These are phyloP conservation scores for Rozella allomycis DNA, from an alignment of 371 early-diverging fungal species.

Conservation along the genomic window DNA sequence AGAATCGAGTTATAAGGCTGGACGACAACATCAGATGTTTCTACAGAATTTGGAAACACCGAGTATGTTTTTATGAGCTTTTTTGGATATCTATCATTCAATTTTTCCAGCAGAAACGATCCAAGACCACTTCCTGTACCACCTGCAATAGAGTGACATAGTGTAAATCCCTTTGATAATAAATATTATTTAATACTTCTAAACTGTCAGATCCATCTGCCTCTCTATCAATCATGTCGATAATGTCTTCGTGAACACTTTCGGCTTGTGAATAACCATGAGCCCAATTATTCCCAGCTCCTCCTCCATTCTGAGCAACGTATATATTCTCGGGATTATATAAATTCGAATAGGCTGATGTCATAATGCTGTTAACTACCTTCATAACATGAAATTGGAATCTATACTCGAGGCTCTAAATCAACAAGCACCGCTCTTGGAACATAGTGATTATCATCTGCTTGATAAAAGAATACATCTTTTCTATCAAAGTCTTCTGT, in stretches of 20 bases:
- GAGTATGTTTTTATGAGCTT: slow-evolving; percentile 94
- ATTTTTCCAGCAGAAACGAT: slow-evolving; percentile 59
- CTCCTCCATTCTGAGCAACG: slow-evolving; percentile 69
- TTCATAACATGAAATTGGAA: slow-evolving; percentile 4
- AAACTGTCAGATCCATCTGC: slow-evolving; percentile 78
- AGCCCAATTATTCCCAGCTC: slow-evolving; percentile 93
- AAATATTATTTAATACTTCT: slow-evolving; percentile 26
- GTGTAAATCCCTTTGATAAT: slow-evolving; percentile 44
- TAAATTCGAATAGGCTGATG: slow-evolving; percentile 45
- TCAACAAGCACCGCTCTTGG: slow-evolving; percentile 78
- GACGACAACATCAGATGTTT: slow-evolving; percentile 94
- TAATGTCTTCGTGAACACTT: slow-evolving; percentile 48
- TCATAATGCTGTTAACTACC: slow-evolving; percentile 47
- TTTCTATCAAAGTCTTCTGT: slow-evolving; percentile 70
- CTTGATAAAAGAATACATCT: slow-evolving; percentile 97
- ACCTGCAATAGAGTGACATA: slow-evolving; percentile 84
- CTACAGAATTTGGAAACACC: slow-evolving; percentile 92
- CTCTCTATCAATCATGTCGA: slow-evolving; percentile 86
- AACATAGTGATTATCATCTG: slow-evolving; percentile 82
- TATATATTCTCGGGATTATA: slow-evolving; percentile 84
- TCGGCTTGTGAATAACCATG: slow-evolving; percentile 65
- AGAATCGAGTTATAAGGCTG: slow-evolving; percentile 99
- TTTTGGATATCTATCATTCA: slow-evolving; percentile 91
- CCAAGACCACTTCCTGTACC: slow-evolving; percentile 94
- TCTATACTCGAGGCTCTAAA: slow-evolving; percentile 69